Percentiles rank a stretch among this genome's conserved stretches.
phyloP scores from a whole-genome alignment of 2,329 filamentous ascomycete species.

The Fusarium tanahbumbuense region DNA sequence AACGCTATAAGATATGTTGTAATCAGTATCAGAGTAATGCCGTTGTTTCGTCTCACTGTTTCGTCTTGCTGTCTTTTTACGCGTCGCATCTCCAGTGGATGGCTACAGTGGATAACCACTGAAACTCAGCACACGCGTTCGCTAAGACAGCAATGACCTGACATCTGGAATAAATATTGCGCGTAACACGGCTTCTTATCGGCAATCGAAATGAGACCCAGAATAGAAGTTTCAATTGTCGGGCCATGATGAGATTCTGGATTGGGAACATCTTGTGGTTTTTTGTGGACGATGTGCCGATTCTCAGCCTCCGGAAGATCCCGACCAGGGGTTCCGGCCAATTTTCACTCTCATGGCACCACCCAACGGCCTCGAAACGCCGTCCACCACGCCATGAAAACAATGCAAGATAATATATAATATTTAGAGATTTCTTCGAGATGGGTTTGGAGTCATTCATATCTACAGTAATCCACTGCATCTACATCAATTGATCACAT shows the following conservation, averaged over 20 bases:
- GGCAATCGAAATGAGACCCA: background rate
- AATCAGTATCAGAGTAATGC: background rate
- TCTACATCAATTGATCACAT: background rate
- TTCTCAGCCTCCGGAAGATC: constrained; percentile 28
- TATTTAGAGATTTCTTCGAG: no score
- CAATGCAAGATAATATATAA: constrained; percentile 23
- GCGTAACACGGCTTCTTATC: constrained; percentile 5
- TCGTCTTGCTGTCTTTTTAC: no score
- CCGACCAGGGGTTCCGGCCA: constrained; percentile 23
- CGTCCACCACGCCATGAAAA: constrained; percentile 25
- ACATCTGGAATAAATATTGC: background rate
- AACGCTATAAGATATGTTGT: background rate
- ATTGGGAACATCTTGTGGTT: background rate
- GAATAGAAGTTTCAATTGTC: constrained; percentile 5
- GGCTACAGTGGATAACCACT: background rate
- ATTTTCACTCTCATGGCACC: constrained; percentile 29
- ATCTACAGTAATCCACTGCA: background rate
- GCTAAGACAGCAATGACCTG: background rate
- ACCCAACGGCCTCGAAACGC: constrained; percentile 32
- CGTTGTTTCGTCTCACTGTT: background rate
- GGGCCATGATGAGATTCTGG: background rate
- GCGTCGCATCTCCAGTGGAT: background rate
- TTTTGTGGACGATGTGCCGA: background rate
- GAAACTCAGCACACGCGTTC: background rate
- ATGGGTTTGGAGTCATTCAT: background rate